These are phyloP conservation scores for Brassica juncea DNA, from an alignment of 345 rosid genomes.

Conservation along the genomic window DNA sequence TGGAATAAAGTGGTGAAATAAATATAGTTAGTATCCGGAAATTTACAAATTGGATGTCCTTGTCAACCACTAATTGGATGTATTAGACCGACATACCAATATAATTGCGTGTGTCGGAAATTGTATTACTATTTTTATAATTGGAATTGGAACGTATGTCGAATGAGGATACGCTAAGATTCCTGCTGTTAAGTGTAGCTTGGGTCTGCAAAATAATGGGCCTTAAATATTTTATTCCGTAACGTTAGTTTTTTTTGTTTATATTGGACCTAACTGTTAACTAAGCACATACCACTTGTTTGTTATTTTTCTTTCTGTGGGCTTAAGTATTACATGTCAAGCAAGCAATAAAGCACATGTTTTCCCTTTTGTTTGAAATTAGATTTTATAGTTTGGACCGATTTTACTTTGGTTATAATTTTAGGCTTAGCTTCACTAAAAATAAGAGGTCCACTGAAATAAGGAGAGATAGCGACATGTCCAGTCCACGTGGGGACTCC, in stretches of 20 bases:
- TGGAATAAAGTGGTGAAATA: background rate
- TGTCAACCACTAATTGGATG: background rate
- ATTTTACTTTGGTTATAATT: background rate
- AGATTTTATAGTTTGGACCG: background rate
- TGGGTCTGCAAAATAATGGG: background rate
- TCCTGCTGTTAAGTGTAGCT: background rate
- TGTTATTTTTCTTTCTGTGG: background rate
- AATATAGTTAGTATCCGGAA: background rate
- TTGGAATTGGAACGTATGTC: slow-evolving; percentile 7
- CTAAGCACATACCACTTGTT: background rate
- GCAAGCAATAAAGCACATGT: background rate
- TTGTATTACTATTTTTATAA: background rate
- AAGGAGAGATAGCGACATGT: slow-evolving; percentile 27
- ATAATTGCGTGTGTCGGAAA: background rate
- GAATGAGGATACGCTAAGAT: background rate
- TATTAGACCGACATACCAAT: slow-evolving; percentile 19
- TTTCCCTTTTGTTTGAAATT: background rate
- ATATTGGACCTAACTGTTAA: background rate
- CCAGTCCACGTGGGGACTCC: slow-evolving; percentile 27
- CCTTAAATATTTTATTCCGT: background rate
- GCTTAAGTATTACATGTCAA: slow-evolving; percentile 5
- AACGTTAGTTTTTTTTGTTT: background rate
- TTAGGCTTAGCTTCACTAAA: background rate
- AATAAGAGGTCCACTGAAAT: slow-evolving; percentile 23
- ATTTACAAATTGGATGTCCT: background rate